A percentile compares a stretch with the other conserved stretches of the same genome.
These are phyloP conservation scores for Trifolium dubium DNA, from an alignment of 306 rosid genomes.

Conservation along the genomic window DNA sequence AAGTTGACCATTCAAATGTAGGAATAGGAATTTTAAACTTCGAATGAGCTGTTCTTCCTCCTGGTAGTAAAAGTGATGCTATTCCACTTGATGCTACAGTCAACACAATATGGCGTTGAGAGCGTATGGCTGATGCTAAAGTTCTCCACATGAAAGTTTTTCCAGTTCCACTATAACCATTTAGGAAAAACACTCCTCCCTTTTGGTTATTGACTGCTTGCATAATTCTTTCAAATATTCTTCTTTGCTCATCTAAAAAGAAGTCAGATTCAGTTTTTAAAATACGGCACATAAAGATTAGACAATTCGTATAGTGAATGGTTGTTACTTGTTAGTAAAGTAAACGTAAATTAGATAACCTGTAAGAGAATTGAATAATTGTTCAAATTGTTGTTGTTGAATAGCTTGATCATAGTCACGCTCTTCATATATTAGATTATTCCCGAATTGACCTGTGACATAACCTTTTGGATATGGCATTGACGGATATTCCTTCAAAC, in stretches of 20 bases:
- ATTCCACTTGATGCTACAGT: constrained; percentile 31
- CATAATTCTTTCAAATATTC: constrained; percentile 29
- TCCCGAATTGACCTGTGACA: background rate
- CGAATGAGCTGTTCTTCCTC: constrained; percentile 24
- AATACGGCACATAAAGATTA: background rate
- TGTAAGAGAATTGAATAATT: constrained; percentile 9
- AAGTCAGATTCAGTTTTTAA: background rate
- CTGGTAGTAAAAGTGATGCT: constrained; percentile 26
- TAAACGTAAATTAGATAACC: background rate
- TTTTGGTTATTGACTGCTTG: background rate
- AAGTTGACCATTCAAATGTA: background rate
- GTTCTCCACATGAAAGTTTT: constrained; percentile 32
- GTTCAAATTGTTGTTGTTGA: constrained; percentile 11
- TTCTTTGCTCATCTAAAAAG: constrained; percentile 21
- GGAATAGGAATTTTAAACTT: constrained; percentile 19
- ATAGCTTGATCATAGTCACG: background rate
- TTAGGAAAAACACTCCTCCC: constrained; percentile 23
- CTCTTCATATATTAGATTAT: constrained; percentile 19
- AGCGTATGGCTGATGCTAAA: constrained; percentile 26
- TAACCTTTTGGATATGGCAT: constrained; percentile 20
- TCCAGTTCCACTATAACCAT: constrained; percentile 25
- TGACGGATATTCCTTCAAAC: constrained; percentile 7
- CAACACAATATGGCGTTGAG: constrained; percentile 15
- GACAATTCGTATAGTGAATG: background rate
- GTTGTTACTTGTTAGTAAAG: background rate